Percentiles rank a stretch among this genome's conserved stretches.
phyloP scores from a whole-genome alignment of 164 flowering plant species.

The Berberis thunbergii region DNA sequence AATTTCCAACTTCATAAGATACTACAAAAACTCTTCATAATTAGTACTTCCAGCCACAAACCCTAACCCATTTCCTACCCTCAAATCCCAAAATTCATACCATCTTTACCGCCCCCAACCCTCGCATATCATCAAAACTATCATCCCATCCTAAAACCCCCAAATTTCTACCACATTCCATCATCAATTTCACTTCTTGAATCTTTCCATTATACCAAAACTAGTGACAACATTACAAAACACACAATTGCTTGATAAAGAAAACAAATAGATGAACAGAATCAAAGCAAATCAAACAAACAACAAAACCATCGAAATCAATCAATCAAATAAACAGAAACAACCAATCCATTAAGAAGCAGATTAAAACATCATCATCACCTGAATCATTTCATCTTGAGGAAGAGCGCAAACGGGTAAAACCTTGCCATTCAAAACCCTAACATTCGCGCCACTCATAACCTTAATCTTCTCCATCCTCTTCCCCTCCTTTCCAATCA shows the following conservation, averaged over 20 bases:
- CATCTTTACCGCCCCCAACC: no score
- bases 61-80: no score
- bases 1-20: no score
- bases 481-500: slow-evolving; percentile 83
- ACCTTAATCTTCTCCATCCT: slow-evolving; percentile 57
- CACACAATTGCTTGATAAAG: background rate
- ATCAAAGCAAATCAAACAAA: background rate
- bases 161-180: no score
- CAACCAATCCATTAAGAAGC: background rate
- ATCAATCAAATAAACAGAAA: background rate
- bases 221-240: no score
- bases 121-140: no score
- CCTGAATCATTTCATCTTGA: slow-evolving; percentile 73
- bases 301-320: background rate
- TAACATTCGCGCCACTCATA: slow-evolving; percentile 53
- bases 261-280: background rate
- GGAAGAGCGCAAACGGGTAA: slow-evolving; percentile 42
- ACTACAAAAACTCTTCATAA: no score
- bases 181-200: no score
- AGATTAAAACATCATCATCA: slow-evolving; percentile 12
- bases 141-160: no score
- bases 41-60: no score
- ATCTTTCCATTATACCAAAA: no score
- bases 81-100: no score
- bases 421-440: slow-evolving; percentile 39